Percentiles rank a stretch among this genome's conserved stretches.
phyloP scores from a whole-genome alignment of 83 land plant genomes.

The Diphasiastrum complanatum region DNA sequence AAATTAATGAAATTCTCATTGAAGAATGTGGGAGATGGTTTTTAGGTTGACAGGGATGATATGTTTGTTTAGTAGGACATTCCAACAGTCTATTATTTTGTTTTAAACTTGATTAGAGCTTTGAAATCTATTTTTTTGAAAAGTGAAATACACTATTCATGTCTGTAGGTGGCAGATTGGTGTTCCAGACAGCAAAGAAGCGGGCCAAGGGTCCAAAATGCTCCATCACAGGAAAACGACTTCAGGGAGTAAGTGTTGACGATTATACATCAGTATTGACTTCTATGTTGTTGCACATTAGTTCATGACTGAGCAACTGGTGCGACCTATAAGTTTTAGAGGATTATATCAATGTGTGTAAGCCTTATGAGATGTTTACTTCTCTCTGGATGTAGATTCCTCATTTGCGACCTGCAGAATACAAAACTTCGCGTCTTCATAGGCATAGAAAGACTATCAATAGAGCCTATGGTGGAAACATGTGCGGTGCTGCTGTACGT shows the following conservation, averaged over 20 bases:
- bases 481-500: constrained; percentile 51
- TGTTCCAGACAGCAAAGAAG: constrained; percentile 69
- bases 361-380: too few relatives aligned
- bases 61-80: too few relatives aligned
- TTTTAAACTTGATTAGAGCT: too few relatives aligned
- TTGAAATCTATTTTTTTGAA: too few relatives aligned
- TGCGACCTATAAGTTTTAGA: not conserved
- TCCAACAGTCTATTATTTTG: too few relatives aligned
- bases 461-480: constrained; percentile 68
- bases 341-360: too few relatives aligned
- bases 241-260: constrained; percentile 54
- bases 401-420: constrained; percentile 62
- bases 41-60: too few relatives aligned
- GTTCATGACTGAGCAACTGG: not conserved
- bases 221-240: constrained; percentile 73
- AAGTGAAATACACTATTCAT: not conserved
- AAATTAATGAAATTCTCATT: too few relatives aligned
- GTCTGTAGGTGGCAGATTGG: constrained; percentile 54
- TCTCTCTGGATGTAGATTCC: too few relatives aligned
- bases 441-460: constrained; percentile 60
- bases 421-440: constrained; percentile 48
- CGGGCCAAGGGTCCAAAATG: constrained; percentile 76
- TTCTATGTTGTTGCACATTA: too few relatives aligned
- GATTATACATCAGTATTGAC: too few relatives aligned
- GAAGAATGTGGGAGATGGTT: too few relatives aligned